Percentiles rank a stretch among this genome's conserved stretches.
Conservation (phyloP, 192 early-diverging fungal species). For the Oehlia diaphana region DNA sequence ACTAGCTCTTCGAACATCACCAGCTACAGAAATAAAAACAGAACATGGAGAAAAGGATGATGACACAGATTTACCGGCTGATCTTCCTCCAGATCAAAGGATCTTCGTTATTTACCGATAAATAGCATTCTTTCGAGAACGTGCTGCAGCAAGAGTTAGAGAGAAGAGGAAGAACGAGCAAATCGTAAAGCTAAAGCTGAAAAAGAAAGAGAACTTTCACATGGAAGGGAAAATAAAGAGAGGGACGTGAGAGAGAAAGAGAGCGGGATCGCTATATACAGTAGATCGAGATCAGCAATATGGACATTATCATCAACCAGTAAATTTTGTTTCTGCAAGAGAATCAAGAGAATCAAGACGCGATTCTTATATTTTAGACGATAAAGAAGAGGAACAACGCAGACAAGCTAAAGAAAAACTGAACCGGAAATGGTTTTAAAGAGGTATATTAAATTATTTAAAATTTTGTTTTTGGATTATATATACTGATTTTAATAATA, state of each 20-base stretch:
- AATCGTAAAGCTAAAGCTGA: too few species aligned
- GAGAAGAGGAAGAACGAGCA: conserved; percentile 49
- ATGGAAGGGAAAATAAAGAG: conserved; percentile 33
- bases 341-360: conserved; percentile 18
- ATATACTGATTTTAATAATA: too few species aligned
- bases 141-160: conserved; percentile 54
- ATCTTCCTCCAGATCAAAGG: conserved; percentile 55
- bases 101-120: conserved; percentile 60
- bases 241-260: too few species aligned
- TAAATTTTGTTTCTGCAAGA: conserved; percentile 48
- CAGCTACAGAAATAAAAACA: too few species aligned
- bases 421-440: conserved; percentile 46
- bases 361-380: conserved; percentile 33
- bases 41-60: too few species aligned
- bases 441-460: too few species aligned
- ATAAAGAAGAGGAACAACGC: conserved; percentile 42
- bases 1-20: too few species aligned
- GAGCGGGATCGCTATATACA: too few species aligned
- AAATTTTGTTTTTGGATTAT: too few species aligned
- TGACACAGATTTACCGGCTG: conserved; percentile 34
- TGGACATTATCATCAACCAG: conserved; percentile 27
- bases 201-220: conserved; percentile 34
- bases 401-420: conserved; percentile 45
- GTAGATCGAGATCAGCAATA: too few species aligned
- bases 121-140: conserved; percentile 62